These are phyloP conservation scores for Colletotrichum horii DNA, from an alignment of 2,329 filamentous ascomycete species.

Conservation along the genomic window DNA sequence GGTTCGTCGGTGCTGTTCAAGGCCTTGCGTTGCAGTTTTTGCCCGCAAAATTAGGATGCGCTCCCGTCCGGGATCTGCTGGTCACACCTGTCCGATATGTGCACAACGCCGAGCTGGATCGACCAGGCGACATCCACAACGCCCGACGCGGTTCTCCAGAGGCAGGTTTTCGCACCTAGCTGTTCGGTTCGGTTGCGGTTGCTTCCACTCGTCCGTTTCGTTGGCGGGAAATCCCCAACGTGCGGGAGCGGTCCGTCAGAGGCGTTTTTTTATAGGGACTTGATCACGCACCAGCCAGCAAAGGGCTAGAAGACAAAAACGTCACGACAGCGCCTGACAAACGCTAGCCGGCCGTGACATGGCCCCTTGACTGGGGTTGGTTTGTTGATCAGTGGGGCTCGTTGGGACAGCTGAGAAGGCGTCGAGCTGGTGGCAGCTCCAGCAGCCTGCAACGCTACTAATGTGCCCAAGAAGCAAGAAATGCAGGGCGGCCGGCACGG, in stretches of 20 bases:
- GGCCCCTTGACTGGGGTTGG: not conserved
- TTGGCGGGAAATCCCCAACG: not conserved
- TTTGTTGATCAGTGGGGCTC: conserved; percentile 1
- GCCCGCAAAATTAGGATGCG: conserved; percentile 10
- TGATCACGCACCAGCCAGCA: not conserved
- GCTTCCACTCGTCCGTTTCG: not conserved
- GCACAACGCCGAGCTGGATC: not conserved
- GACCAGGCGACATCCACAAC: not conserved
- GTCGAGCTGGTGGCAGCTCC: not conserved
- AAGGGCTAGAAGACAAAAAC: not conserved
- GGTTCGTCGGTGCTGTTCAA: not conserved
- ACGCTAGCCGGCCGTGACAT: not conserved
- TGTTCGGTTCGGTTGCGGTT: not conserved
- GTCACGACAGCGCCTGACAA: not conserved
- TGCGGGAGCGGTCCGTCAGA: not conserved
- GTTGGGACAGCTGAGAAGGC: not conserved
- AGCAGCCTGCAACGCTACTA: not conserved
- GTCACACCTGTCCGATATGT: not conserved
- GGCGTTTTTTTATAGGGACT: not conserved
- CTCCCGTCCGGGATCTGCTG: not conserved
- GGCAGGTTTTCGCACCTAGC: not conserved
- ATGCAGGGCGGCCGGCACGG: not conserved
- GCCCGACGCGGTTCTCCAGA: not conserved
- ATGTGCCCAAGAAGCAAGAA: not conserved
- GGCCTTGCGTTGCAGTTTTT: not conserved